Conservation (phyloP, 768 basidiomycete genomes). For the Pisolithus tinctorius region DNA sequence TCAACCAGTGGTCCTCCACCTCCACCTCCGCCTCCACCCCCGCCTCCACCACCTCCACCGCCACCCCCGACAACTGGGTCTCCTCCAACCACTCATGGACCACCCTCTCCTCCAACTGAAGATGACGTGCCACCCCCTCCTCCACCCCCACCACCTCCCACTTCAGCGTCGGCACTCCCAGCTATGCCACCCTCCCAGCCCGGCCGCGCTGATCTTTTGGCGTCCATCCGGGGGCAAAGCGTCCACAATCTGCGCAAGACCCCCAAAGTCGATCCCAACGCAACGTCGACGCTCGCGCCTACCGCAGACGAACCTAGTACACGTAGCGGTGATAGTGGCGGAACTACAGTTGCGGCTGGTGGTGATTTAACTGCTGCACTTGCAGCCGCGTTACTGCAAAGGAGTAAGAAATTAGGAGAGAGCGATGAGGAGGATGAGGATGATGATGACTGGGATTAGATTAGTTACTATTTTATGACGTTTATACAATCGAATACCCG, state of each 20-base stretch:
- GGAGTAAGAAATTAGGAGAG: constrained; percentile 85
- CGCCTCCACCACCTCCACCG: constrained; percentile 32
- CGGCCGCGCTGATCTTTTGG: constrained; percentile 61
- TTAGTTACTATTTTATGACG: constrained; percentile 2
- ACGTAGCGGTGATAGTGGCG: constrained; percentile 27
- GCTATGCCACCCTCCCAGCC: constrained; percentile 42
- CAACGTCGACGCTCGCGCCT: constrained; percentile 30
- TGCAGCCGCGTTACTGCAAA: constrained; percentile 72
- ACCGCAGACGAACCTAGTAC: constrained; percentile 28
- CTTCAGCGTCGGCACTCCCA: constrained; percentile 16
- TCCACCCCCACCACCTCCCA: constrained; percentile 35
- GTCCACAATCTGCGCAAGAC: constrained; percentile 64
- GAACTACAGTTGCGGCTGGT: constrained; percentile 35
- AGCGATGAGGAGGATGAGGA: constrained; percentile 78
- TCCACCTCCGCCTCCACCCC: constrained; percentile 38
- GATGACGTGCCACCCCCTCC: constrained; percentile 16
- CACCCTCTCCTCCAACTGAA: constrained; percentile 24
- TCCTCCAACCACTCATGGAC: constrained; percentile 8
- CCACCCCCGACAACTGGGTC: constrained; percentile 18
- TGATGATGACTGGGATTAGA: constrained; percentile 55
- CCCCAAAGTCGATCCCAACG: constrained; percentile 5
- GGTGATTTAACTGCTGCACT: constrained; percentile 77
- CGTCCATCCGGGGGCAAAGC: constrained; percentile 78
- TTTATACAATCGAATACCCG: constrained; percentile 9
- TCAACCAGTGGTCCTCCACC: constrained; percentile 15